A percentile compares a stretch with the other conserved stretches of the same genome.
phyloP scores from a whole-genome alignment of 2,329 filamentous ascomycete species.

The Graphium sp. region DNA sequence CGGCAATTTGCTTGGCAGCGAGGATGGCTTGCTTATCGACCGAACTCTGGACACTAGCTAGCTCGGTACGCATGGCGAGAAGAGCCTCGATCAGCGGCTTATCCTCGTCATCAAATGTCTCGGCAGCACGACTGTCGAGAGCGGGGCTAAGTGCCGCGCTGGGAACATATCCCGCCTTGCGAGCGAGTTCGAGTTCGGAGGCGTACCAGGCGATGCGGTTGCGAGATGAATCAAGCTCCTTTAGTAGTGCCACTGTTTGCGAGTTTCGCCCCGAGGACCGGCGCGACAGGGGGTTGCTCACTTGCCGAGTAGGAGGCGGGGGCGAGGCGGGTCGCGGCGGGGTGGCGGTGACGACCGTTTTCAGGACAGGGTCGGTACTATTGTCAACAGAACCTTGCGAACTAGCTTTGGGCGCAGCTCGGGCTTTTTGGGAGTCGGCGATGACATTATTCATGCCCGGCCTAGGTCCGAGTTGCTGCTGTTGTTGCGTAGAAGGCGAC shows the following conservation, averaged over 20 bases:
- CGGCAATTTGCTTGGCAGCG: slow-evolving; percentile 78
- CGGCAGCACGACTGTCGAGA: slow-evolving; percentile 59
- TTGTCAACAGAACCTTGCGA: slow-evolving; percentile 54
- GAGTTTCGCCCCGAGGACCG: slow-evolving; percentile 43
- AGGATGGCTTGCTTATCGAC: slow-evolving; percentile 77
- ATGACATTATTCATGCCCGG: too few relatives aligned
- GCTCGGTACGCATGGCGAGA: slow-evolving; percentile 75
- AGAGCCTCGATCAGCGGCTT: slow-evolving; percentile 84
- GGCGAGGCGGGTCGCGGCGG: slow-evolving; percentile 33
- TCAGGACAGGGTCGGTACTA: slow-evolving; percentile 37
- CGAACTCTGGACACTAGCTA: slow-evolving; percentile 75
- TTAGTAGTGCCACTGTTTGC: slow-evolving; percentile 58
- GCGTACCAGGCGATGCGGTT: slow-evolving; percentile 94
- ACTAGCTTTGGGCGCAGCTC: slow-evolving; percentile 18
- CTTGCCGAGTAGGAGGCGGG: slow-evolving; percentile 37
- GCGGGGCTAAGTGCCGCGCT: slow-evolving; percentile 53
- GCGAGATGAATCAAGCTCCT: slow-evolving; percentile 72
- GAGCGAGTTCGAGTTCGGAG: slow-evolving; percentile 80
- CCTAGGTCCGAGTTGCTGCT: slow-evolving; percentile 12
- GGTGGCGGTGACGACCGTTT: slow-evolving; percentile 24
- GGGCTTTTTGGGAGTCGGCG: slow-evolving; percentile 19
- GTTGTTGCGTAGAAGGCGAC: slow-evolving; percentile 19
- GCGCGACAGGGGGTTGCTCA: slow-evolving; percentile 40
- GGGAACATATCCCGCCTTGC: slow-evolving; percentile 73
- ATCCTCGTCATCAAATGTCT: slow-evolving; percentile 82